phyloP scores from a whole-genome alignment of 495 filamentous ascomycete genomes.

The Clavariopsis aquatica region DNA sequence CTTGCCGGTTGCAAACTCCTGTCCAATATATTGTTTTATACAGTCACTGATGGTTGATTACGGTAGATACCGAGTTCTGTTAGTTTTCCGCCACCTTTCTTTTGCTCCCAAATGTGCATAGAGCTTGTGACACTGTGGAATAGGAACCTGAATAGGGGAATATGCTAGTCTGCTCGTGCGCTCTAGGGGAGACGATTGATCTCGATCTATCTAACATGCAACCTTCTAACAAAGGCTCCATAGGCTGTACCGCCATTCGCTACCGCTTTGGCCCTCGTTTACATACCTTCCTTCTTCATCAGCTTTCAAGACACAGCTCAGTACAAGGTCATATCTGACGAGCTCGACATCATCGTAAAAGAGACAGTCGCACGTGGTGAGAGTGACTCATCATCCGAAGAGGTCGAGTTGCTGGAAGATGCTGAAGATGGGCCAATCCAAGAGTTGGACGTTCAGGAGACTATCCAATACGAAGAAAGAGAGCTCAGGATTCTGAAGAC shows the following conservation, averaged over 20 bases:
- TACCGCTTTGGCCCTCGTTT: slow-evolving; percentile 70
- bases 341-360: slow-evolving; percentile 60
- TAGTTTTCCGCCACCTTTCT: slow-evolving; percentile 14
- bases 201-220: slow-evolving; percentile 45
- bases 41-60: slow-evolving; percentile 19
- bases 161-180: not conserved
- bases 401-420: slow-evolving; percentile 42
- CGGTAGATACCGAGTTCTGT: slow-evolving; percentile 36
- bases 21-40: slow-evolving; percentile 18
- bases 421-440: slow-evolving; percentile 38
- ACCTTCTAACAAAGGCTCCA: slow-evolving; percentile 42
- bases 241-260: slow-evolving; percentile 57
- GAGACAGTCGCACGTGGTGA: slow-evolving; percentile 49
- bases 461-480: slow-evolving; percentile 44
- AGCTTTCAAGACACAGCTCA: slow-evolving; percentile 58
- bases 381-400: slow-evolving; percentile 26
- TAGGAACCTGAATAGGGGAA: not conserved
- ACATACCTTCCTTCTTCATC: slow-evolving; percentile 66
- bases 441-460: slow-evolving; percentile 48
- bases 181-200: not conserved
- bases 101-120: not conserved
- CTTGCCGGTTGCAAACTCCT: not conserved
- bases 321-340: slow-evolving; percentile 60
- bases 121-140: not conserved
- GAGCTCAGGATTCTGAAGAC: slow-evolving; percentile 52